These are phyloP conservation scores for Globisporangium alternatum DNA, from an alignment of 352 stramenopile genomes.

Conservation along the genomic window DNA sequence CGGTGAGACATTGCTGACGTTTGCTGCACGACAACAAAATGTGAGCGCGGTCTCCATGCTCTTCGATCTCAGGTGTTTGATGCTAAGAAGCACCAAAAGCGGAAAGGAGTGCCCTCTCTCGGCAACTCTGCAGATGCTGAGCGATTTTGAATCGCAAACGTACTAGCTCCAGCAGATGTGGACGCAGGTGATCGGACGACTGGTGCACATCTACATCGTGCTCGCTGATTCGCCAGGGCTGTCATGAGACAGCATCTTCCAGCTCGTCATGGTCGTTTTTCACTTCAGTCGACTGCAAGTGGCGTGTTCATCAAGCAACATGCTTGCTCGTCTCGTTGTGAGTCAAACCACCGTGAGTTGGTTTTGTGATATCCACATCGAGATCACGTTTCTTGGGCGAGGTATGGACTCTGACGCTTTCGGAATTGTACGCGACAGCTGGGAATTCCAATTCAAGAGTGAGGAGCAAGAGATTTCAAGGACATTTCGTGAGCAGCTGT, in stretches of 20 bases:
- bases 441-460: too few relatives aligned
- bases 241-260: neutral
- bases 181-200: neutral
- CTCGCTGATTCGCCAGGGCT: neutral
- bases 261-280: neutral
- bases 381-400: neutral
- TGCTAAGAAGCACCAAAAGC: too few relatives aligned
- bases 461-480: too few relatives aligned
- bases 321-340: neutral
- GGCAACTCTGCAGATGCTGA: slow-evolving; percentile 1
- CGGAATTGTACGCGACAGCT: too few relatives aligned
- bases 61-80: neutral
- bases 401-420: neutral
- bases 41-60: neutral
- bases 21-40: neutral
- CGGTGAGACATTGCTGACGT: slow-evolving; percentile 5
- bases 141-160: neutral
- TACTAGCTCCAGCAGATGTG: slow-evolving; percentile 3
- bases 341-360: neutral
- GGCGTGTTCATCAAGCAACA: neutral
- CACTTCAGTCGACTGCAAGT: neutral
- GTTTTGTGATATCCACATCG: neutral
- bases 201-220: neutral
- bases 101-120: neutral
- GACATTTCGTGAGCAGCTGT: too few relatives aligned